Conservation (phyloP, 2,329 filamentous ascomycete genomes). For the Delphinella strobiligena region DNA sequence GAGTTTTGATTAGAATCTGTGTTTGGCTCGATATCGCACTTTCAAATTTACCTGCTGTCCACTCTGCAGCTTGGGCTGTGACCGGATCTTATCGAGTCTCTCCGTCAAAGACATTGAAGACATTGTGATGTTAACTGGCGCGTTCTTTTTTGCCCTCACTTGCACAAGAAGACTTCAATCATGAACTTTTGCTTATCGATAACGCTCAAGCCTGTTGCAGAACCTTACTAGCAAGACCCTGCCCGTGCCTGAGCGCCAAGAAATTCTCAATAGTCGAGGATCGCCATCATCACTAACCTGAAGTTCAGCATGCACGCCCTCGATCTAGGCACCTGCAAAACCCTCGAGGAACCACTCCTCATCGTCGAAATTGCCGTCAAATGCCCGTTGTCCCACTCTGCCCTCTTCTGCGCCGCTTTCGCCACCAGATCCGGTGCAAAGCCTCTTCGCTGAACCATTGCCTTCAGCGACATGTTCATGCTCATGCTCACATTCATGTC, state of each 20-base stretch:
- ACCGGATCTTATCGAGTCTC: constrained; percentile 94
- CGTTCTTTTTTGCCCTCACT: background rate
- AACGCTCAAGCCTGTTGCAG: background rate
- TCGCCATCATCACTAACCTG: background rate
- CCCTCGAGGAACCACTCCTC: background rate
- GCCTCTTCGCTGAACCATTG: too few species aligned
- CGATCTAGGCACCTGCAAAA: background rate
- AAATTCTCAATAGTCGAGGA: background rate
- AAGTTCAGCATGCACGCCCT: background rate
- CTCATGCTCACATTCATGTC: background rate
- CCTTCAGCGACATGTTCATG: too few species aligned
- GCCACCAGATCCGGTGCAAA: too few species aligned
- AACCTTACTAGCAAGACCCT: background rate
- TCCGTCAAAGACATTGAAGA: constrained; percentile 56
- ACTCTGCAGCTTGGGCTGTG: constrained; percentile 79
- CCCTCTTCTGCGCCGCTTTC: too few species aligned
- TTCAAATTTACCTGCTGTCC: constrained; percentile 73
- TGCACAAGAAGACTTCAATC: background rate
- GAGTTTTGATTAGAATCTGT: background rate
- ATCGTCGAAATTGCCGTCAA: too few species aligned
- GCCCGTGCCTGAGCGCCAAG: background rate
- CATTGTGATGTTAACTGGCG: constrained; percentile 1
- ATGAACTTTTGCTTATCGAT: constrained; percentile 1
- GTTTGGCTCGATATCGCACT: too few species aligned
- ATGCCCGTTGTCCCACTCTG: too few species aligned